Evolutionary conservation across 768 basidiomycete genomes (phyloP), one percentile per base, ranked within the genome.

Genomic region (Lanmaoa pseudosensibilis): DNA sequence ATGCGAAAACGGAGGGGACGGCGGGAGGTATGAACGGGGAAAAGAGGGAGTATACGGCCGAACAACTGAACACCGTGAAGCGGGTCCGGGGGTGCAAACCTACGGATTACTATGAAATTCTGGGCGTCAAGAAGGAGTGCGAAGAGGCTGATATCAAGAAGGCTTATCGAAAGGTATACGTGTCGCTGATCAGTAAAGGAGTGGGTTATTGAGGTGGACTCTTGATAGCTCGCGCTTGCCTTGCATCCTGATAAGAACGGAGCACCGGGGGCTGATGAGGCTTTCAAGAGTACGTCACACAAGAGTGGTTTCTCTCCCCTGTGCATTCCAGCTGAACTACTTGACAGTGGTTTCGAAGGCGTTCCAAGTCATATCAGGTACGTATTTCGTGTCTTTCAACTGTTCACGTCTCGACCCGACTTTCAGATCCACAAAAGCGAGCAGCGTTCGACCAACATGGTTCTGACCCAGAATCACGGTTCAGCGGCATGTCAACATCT

Each of bases 251-350:
- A 95, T 70, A 95, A 89, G 77, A 97, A 96, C 65, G 93, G 94
- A 7, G 96, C 96, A 19, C 95, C 96, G n/a, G 92, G 93, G 39
- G 96, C 96, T 16, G 96, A 98, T 58, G 96, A 98, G 70, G 96
- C 96, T 3, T 98, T 98, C 77, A 98, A 98, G 78, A 79, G 96
- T 98, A 66, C 52, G 87, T 80, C 48, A 39, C 56, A 27, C 54
- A 3, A 25, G 36, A 40, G 21, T 44, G 0, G 19, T 49, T 39
- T 55, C 48, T 51, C 15, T 52, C 36, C 21, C 25, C 12, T 13
- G n/a, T 48, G 41, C 32, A 50, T 46, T 21, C 46, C 36, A 41
- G 46, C 41, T 55, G 21, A 65, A 62, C 3, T 52, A 12, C 10
- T 38, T 18, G 23, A 12, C 67, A 98, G 96, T 95, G 88, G 93